Base-by-base conservation (phyloP, 1,284 basidiomycete genomes). In the Naganishia sp. region DNA sequence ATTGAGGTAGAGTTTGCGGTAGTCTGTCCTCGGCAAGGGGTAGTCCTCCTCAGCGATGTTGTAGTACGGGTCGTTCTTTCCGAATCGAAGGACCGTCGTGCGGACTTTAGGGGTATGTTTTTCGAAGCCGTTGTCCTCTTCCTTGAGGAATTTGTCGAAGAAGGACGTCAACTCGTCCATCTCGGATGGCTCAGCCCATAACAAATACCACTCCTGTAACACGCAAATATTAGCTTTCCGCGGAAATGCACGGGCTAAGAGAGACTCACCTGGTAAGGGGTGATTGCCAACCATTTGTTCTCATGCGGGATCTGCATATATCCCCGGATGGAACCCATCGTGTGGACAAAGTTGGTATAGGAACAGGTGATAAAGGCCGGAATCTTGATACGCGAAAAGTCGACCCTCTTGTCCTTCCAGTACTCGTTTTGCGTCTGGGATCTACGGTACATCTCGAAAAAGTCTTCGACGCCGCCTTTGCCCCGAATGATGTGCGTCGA, bases 301-400 rank as follows among this genome's bases (percentile, higher is more conserved):
- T 63, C 48, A 36, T 63, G 60, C 25, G 46, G 46, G 50, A 63
- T 63, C 36, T 63, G 48, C 60, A 63, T 63, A 15, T 42, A 63
- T 25, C 60, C 60, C 15, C 60, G 60, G 49, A 63, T 63, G n/a
- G 60, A 63, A 9, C 60, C 60, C 60, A 63, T 63, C 13, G 50
- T 53, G 31, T 63, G 60, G 21, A 63, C 60, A 23, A 63, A 63
- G 25, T 50, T 52, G 48, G 71, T 72, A 59, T 74, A 72, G 4
- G 72, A 72, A 52, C 69, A 72, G 5, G 68, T 67, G 60, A 69
- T 64, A 63, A 70, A 74, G 18, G 69, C 63, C 6, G 72, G 72
- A n/a, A 72, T 69, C 52, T 72, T 70, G 68, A 74, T 71, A 56
- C 72, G 70, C 49, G 63, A 66, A 59, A 74, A 69, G 57, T 72